Base-by-base conservation (phyloP, 208 protist genomes). In the Leishmania tropica region DNA sequence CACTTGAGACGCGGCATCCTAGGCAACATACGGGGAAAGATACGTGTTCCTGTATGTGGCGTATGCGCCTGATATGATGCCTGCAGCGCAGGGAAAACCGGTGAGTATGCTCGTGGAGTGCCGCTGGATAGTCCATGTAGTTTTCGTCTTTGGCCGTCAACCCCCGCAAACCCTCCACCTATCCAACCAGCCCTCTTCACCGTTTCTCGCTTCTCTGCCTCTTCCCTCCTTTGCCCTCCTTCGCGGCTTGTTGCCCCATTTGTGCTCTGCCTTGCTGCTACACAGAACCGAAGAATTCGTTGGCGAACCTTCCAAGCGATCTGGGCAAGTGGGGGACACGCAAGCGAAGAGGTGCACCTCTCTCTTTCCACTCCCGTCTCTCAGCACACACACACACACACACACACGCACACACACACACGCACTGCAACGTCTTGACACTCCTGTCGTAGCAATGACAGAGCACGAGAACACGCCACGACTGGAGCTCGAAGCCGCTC, bases 401-500 rank as follows among this genome's bases (percentile, higher is more conserved):
- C 2, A n/a, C 10, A 73, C 24, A n/a, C n/a, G n/a, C 10, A 53
- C 24, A 24, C 19, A 47, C 28, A 13, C 2, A n/a, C 10, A 73
- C 24, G 11, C 21, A 47, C 28, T 31, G 10, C 42, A 73, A 21
- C 68, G 19, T 31, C 65, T 76, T 24, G 31, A 21, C 40, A 37
- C 21, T 58, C 45, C 75, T 77, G 13, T 75, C 28, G 10, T 24
- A 31, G 37, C 56, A 11, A 94, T 93, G 84, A 87, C 90, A 62
- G 94, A 97, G 71, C 90, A 92, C 78, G 87, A 93, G 21, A 82
- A 83, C 17, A 94, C 86, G 1, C 75, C 92, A 37, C 89, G 95
- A 0, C 83, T 98, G 37, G 83, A 89, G 73, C 88, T 98, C 28
- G 93, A 96, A 75, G 90, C 92, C 45, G 94, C 92, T 3, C 84